Conservation (phyloP, 1,139 yeast genomes). For the Candida sp. region DNA sequence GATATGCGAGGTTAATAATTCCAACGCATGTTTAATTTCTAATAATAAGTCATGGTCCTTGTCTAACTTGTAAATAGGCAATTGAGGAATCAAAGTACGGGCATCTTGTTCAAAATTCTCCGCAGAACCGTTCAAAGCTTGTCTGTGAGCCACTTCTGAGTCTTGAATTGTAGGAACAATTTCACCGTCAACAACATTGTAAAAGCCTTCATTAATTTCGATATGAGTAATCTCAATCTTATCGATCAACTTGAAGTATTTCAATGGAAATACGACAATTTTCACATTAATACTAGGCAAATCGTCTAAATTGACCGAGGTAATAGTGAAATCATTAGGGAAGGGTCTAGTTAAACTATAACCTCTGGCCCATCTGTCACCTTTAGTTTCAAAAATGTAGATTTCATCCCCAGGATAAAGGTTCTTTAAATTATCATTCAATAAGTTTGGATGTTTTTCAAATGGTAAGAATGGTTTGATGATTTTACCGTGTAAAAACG, state of each 20-base stretch:
- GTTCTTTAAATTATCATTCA: constrained; percentile 43
- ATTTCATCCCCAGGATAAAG: constrained; percentile 82
- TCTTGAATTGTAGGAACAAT: constrained; percentile 45
- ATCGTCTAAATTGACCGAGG: constrained; percentile 58
- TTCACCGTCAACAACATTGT: constrained; percentile 25
- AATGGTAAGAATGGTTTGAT: constrained; percentile 61
- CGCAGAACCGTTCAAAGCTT: constrained; percentile 23
- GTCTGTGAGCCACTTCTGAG: constrained; percentile 32
- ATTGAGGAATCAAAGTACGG: constrained; percentile 40
- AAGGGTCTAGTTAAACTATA: constrained; percentile 61
- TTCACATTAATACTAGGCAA: constrained; percentile 52
- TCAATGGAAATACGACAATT: constrained; percentile 61
- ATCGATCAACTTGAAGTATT: constrained; percentile 41
- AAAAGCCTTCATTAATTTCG: constrained; percentile 27
- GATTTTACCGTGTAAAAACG: constrained; percentile 48
- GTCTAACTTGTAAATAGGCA: constrained; percentile 43
- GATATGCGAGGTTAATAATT: constrained; percentile 58
- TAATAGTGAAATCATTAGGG: constrained; percentile 66
- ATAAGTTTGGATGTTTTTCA: constrained; percentile 44
- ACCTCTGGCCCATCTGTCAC: constrained; percentile 76
- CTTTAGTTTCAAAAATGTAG: constrained; percentile 67
- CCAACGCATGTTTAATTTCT: constrained; percentile 57
- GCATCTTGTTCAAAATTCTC: constrained; percentile 6
- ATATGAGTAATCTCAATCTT: constrained; percentile 25
- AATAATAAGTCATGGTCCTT: constrained; percentile 41